Conservation (phyloP, 352 stramenopile species). For the Phytophthora fragariaefolia region DNA sequence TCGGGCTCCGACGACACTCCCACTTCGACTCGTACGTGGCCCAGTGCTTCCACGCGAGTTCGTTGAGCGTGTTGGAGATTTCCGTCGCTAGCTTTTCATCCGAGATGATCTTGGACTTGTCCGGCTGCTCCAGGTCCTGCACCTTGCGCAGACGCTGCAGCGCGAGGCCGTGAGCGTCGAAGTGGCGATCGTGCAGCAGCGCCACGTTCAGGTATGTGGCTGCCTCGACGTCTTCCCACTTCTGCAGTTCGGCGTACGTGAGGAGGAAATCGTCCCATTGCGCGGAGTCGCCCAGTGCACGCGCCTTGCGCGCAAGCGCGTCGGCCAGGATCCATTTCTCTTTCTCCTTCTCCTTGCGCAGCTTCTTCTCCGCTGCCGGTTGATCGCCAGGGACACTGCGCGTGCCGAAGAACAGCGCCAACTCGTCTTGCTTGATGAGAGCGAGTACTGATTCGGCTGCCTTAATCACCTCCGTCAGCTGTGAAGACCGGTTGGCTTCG, state of each 20-base stretch:
- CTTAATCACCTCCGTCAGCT: slow-evolving; percentile 57
- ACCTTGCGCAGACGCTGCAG: slow-evolving; percentile 81
- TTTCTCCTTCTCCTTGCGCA: slow-evolving; percentile 78
- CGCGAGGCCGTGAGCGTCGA: slow-evolving; percentile 49
- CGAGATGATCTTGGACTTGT: slow-evolving; percentile 73
- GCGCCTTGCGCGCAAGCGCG: slow-evolving; percentile 70
- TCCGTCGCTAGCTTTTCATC: slow-evolving; percentile 65
- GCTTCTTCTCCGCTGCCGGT: slow-evolving; percentile 63
- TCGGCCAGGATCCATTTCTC: slow-evolving; percentile 77
- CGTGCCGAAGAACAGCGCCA: slow-evolving; percentile 81
- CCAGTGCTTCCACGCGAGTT: slow-evolving; percentile 73
- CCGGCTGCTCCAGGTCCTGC: slow-evolving; percentile 56
- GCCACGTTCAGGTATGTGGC: slow-evolving; percentile 61
- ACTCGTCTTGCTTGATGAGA: slow-evolving; percentile 66
- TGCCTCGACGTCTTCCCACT: slow-evolving; percentile 79
- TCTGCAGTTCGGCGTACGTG: slow-evolving; percentile 61
- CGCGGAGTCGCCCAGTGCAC: slow-evolving; percentile 63
- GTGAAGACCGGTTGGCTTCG: slow-evolving; percentile 53
- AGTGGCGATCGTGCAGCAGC: slow-evolving; percentile 67
- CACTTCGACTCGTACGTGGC: slow-evolving; percentile 57
- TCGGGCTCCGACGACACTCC: slow-evolving; percentile 58
- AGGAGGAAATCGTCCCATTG: slow-evolving; percentile 66
- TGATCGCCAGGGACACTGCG: slow-evolving; percentile 59
- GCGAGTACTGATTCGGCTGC: slow-evolving; percentile 63
- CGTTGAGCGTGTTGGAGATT: slow-evolving; percentile 41